A percentile compares a stretch with the other conserved stretches of the same genome.
Evolutionary conservation across 345 rosid genomes (phyloP).

Genomic region (Combretum micranthum): DNA sequence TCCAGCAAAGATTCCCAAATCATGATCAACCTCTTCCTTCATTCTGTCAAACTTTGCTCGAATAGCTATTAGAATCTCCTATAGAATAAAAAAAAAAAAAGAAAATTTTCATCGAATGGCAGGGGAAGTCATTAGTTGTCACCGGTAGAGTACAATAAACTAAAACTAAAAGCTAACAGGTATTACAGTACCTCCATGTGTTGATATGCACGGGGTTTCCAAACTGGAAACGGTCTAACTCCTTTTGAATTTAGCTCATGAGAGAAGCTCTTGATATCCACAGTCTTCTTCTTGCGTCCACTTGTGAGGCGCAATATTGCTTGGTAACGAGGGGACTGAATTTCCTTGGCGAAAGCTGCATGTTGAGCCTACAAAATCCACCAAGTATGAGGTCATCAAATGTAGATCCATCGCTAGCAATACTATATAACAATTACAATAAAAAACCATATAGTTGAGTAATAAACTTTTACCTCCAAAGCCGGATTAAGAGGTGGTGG

Average conservation of each 20-base stretch:
- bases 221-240: conserved; percentile 79
- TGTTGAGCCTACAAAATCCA: conserved; percentile 40
- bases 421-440: background rate
- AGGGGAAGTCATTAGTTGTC: conserved; percentile 3
- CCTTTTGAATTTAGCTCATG: conserved; percentile 98
- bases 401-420: conserved; percentile 3
- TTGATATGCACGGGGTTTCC: conserved; percentile 80
- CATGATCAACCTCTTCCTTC: conserved; percentile 90
- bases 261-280: conserved; percentile 91
- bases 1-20: conserved; percentile 83
- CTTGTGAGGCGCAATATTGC: conserved; percentile 80
- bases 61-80: conserved; percentile 84
- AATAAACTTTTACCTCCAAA: conserved; percentile 51
- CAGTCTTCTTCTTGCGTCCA: conserved; percentile 72
- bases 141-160: background rate
- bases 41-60: conserved; percentile 74
- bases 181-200: conserved; percentile 66
- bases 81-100: conserved; percentile 6
- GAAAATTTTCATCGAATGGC: background rate
- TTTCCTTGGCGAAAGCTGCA: conserved; percentile 64
- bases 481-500: conserved; percentile 43
- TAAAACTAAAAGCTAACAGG: background rate
- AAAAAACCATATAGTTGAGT: background rate
- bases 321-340: conserved; percentile 82
- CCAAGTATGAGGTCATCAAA: background rate